Evolutionary conservation across 495 filamentous ascomycete species (phyloP).

Genomic region (Xeromyces bisporus): DNA sequence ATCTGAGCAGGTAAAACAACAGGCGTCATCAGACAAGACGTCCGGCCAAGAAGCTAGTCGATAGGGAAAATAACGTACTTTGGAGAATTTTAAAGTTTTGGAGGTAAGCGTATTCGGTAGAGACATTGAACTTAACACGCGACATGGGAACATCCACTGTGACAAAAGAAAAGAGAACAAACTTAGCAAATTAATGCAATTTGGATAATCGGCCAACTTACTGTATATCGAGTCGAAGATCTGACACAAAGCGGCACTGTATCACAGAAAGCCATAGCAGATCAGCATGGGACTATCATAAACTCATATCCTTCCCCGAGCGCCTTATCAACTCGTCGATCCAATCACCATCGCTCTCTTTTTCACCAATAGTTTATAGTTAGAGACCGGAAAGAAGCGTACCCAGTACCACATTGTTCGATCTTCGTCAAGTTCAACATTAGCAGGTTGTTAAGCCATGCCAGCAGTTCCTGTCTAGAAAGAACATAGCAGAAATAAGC

Average conservation of each 20-base stretch:
- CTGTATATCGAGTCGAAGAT: constrained; percentile 93
- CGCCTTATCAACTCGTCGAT: no score
- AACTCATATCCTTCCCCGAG: no score
- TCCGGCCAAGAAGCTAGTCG: constrained; percentile 1
- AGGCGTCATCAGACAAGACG: constrained; percentile 2
- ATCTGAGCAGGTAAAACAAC: constrained; percentile 30
- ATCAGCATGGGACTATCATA: no score
- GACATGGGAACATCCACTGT: constrained; percentile 89
- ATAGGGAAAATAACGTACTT: constrained; percentile 42
- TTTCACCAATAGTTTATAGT: no score
- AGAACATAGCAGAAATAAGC: not conserved
- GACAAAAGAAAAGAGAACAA: constrained; percentile 4
- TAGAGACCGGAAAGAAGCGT: no score
- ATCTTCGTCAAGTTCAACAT: constrained; percentile 96
- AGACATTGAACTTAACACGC: constrained; percentile 95
- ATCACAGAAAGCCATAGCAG: not conserved
- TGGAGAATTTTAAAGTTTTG: constrained; percentile 96
- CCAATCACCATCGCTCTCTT: no score
- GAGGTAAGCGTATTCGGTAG: constrained; percentile 90
- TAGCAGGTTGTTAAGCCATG: constrained; percentile 94
- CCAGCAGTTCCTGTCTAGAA: constrained; percentile 79
- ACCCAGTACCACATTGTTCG: constrained; percentile 98
- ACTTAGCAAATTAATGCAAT: no score
- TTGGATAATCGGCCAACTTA: constrained; percentile 22
- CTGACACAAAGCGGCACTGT: constrained; percentile 87